Evolutionary conservation across 768 basidiomycete species (phyloP), one percentile per base, ranked within the genome.

Genomic region (Phylloporus sp.): DNA sequence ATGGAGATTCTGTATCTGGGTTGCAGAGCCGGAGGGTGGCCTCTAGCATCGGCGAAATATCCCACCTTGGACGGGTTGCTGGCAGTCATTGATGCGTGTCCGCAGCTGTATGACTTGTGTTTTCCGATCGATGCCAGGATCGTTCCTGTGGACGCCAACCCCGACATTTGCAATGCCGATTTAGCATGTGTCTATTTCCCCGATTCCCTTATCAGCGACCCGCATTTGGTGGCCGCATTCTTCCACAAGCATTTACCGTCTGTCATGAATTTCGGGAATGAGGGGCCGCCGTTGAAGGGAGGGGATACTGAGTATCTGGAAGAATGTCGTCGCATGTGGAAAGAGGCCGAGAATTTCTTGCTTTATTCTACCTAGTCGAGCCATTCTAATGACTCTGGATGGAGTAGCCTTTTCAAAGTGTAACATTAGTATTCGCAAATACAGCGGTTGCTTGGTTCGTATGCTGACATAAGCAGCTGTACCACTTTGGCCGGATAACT

Each of bases 91-190:
- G 34, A 15, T 4, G 18, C 13, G 24, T 50, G 45, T 6, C 44
- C 34, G 6, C 4, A 34, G 14, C 48, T 49, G 2, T 13, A 0
- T 9, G 2, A 5, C 7, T 21, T 47, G 23, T 28, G 6, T 18
- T 8, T 46, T 1, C 38, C 44, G 22, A 11, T 49, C 29, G 48
- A 49, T 23, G 43, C 48, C 6, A 46, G 17, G 13, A 18, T 34
- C 11, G 37, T 45, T 18, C 13, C 27, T 10, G 9, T 4, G 10
- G 18, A 22, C 28, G n/a, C 9, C 2, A 15, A 14, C 8, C 13
- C 9, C 20, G 10, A 5, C 15, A 9, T 38, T 5, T 28, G 36
- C n/a, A 38, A 38, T 14, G 9, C 28, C 11, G 5, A 15, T 3
- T 8, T 45, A 11, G 6, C 7, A 14, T 11, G 4, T 6, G 7